phyloP scores from a whole-genome alignment of 2,329 filamentous ascomycete species.

The Pseudogymnoascus sp. region DNA sequence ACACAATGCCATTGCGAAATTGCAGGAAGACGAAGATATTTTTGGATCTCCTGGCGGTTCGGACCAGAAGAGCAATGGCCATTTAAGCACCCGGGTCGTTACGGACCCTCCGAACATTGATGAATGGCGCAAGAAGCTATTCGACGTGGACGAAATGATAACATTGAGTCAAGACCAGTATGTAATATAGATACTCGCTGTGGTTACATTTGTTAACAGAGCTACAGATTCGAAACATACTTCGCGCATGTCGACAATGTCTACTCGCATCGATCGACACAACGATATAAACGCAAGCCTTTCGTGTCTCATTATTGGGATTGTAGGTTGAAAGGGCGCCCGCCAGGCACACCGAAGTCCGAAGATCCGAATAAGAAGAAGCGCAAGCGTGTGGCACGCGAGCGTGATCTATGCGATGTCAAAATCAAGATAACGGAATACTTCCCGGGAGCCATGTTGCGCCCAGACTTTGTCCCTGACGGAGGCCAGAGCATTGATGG shows the following conservation, averaged over 20 bases:
- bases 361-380: constrained; percentile 77
- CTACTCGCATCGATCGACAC: constrained; percentile 75
- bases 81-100: constrained; percentile 48
- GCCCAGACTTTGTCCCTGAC: constrained; percentile 25
- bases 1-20: constrained; percentile 26
- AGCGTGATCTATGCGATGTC: constrained; percentile 73
- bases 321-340: constrained; percentile 70
- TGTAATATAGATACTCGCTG: constrained; percentile 20
- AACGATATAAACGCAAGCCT: constrained; percentile 72
- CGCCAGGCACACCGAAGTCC: constrained; percentile 70
- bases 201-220: constrained; percentile 10
- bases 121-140: constrained; percentile 62
- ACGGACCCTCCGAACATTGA: constrained; percentile 58
- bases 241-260: constrained; percentile 79
- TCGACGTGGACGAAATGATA: constrained; percentile 66
- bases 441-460: constrained; percentile 44
- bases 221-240: constrained; percentile 62
- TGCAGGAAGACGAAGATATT: constrained; percentile 32
- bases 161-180: constrained; percentile 67
- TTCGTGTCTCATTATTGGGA: constrained; percentile 81
- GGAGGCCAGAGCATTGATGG: constrained; percentile 17
- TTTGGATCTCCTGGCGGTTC: constrained; percentile 28
- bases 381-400: constrained; percentile 64
- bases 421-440: constrained; percentile 83
- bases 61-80: constrained; percentile 40